A percentile compares a stretch with the other conserved stretches of the same genome.
Evolutionary conservation across 2,329 filamentous ascomycete species (phyloP).

Genomic region (Trichophaea hybrida): DNA sequence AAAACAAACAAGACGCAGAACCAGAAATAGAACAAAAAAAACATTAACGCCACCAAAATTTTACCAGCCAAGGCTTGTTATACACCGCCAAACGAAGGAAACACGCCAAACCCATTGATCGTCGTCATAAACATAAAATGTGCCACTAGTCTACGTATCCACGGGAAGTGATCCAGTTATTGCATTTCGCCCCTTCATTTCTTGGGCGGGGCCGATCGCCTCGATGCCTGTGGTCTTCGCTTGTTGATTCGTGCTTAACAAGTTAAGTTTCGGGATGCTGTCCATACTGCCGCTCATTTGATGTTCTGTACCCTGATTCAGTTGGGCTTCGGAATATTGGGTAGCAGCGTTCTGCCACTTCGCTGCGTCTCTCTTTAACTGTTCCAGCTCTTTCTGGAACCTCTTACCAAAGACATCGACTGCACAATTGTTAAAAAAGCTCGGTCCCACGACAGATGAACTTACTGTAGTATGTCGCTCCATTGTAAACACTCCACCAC

Average conservation of each 20-base stretch:
- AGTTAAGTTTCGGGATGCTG: neutral
- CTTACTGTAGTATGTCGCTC: constrained; percentile 75
- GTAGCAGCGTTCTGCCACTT: constrained; percentile 57
- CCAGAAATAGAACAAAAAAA: neutral
- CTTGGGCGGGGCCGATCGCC: neutral
- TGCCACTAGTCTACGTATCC: neutral
- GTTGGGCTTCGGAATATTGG: constrained; percentile 1
- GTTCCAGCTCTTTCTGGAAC: constrained; percentile 91
- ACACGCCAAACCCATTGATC: neutral
- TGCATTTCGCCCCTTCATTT: neutral
- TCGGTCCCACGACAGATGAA: neutral
- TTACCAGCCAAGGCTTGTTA: neutral
- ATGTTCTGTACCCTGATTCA: no score
- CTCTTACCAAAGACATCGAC: constrained; percentile 90
- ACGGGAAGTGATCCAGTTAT: constrained; percentile 1
- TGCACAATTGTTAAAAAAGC: constrained; percentile 10
- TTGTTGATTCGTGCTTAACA: neutral
- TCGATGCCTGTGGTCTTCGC: neutral
- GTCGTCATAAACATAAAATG: neutral
- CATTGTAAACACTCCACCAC: constrained; percentile 89
- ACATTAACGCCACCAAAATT: neutral
- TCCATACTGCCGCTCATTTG: neutral
- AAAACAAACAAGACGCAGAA: neutral
- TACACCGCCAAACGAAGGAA: neutral
- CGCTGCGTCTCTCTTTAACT: constrained; percentile 71